phyloP scores from a whole-genome alignment of 495 filamentous ascomycete species.

The Rhypophila decipiens region DNA sequence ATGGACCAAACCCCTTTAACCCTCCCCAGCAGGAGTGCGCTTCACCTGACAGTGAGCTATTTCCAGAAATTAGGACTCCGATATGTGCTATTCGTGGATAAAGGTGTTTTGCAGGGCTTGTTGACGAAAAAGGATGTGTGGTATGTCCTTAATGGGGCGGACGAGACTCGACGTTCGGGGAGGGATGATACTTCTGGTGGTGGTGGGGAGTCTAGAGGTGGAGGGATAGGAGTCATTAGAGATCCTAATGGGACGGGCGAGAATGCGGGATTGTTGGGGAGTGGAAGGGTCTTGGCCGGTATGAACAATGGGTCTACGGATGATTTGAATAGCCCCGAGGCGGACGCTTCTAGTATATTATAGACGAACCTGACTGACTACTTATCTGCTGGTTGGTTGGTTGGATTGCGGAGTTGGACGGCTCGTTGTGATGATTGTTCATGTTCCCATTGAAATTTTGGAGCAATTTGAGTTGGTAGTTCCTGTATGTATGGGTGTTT shows the following conservation, averaged over 20 bases:
- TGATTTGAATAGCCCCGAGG: constrained; percentile 12
- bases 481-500: too few species aligned
- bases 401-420: not conserved
- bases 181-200: constrained; percentile 9
- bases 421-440: too few species aligned
- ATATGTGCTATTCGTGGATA: constrained; percentile 81
- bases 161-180: constrained; percentile 46
- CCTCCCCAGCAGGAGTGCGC: constrained; percentile 62
- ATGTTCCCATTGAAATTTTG: too few species aligned
- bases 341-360: constrained; percentile 23
- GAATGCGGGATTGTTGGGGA: constrained; percentile 21
- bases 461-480: too few species aligned
- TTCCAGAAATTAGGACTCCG: constrained; percentile 90
- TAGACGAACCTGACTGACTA: constrained; percentile 4
- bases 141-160: constrained; percentile 78
- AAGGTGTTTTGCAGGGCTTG: constrained; percentile 74
- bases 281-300: constrained; percentile 1
- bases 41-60: constrained; percentile 79
- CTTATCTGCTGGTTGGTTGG: not conserved
- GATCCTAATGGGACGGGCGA: constrained; percentile 22
- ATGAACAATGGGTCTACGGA: too few species aligned
- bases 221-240: constrained; percentile 11
- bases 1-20: constrained; percentile 98
- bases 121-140: constrained; percentile 99
- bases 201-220: not conserved